Evolutionary conservation across 1,139 yeast species (phyloP), one percentile per base, ranked within the genome.

Genomic region (Candida sanyaensis): DNA sequence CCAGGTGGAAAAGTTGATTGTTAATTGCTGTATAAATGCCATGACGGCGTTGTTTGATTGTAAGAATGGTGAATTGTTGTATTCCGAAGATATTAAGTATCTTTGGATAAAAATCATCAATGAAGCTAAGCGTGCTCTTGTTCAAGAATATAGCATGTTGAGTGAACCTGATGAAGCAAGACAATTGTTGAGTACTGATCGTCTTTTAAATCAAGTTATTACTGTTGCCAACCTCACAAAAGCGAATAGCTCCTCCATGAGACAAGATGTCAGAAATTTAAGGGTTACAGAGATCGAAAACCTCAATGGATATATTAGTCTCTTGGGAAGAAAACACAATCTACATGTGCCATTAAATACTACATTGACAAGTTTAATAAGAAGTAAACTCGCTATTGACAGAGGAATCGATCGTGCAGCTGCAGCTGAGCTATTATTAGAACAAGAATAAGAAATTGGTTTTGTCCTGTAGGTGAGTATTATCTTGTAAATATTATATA

Each of bases 171-270:
- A 50, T 7, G 75, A 72, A 49, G 68, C 77, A 2, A 55, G 59
- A 28, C 60, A 71, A 42, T 62, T 56, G 30, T 62, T 86, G 38
- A 68, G 75, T 50, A 66, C 69, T 1, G 70, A 73, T 2, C 59
- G 80, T 13, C 65, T 88, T 53, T 59, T 78, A 21, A 63, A 71
- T 28, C 63, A 75, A 3, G 86, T 86, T 6, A 52, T 70, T 17
- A 71, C 76, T 4, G 78, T 80, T 9, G 70, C 82, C 37, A 65
- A 75, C 50, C 43, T 59, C 33, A 77, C 85, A 24, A 75, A 79
- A 0, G 64, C 73, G 42, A 93, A 91, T 66, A 81, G 86, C 45
- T 83, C 95, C 7, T 88, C 96, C 2, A 93, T 92, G 98, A 77
- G 96, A 57, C 90, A 88, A 55, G 98, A 92, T 58, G 76, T 87